Evolutionary conservation across 1,139 yeast genomes (phyloP).

Genomic region (Taiozyma sp.): DNA sequence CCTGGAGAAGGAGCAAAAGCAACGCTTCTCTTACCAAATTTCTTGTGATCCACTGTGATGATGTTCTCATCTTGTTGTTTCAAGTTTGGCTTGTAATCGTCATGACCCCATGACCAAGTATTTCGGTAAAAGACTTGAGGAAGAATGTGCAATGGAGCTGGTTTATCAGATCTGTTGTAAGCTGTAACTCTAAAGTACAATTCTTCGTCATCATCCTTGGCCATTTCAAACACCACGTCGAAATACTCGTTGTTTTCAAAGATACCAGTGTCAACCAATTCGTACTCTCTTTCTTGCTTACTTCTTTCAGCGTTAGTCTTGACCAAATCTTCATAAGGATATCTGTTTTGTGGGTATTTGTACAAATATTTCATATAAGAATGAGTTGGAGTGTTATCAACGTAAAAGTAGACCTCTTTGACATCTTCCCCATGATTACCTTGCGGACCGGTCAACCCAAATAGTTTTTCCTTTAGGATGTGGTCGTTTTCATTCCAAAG

Average conservation of each 20-base stretch:
- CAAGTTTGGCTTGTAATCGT: slow-evolving; percentile 51
- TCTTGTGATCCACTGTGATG: slow-evolving; percentile 60
- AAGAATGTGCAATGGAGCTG: slow-evolving; percentile 82
- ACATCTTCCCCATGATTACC: slow-evolving; percentile 93
- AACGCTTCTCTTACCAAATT: slow-evolving; percentile 62
- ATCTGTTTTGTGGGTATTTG: slow-evolving; percentile 84
- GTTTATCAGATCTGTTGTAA: slow-evolving; percentile 73
- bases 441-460: slow-evolving; percentile 88
- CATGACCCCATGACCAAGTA: slow-evolving; percentile 88
- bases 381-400: slow-evolving; percentile 92
- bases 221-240: slow-evolving; percentile 89
- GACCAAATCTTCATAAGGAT: slow-evolving; percentile 76
- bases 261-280: slow-evolving; percentile 68
- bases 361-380: slow-evolving; percentile 89
- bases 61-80: slow-evolving; percentile 38
- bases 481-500: slow-evolving; percentile 92
- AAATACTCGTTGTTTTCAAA: slow-evolving; percentile 80
- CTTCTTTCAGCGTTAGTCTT: slow-evolving; percentile 62
- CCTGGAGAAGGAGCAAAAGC: slow-evolving; percentile 92
- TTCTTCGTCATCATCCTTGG: slow-evolving; percentile 80
- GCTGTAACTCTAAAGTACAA: slow-evolving; percentile 83
- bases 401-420: slow-evolving; percentile 75
- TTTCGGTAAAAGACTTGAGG: slow-evolving; percentile 88
- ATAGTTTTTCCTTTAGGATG: slow-evolving; percentile 79
- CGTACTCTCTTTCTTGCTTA: slow-evolving; percentile 54